These are phyloP conservation scores for Selenicereus undatus DNA, from an alignment of 148 eudicot genomes.

Conservation along the genomic window DNA sequence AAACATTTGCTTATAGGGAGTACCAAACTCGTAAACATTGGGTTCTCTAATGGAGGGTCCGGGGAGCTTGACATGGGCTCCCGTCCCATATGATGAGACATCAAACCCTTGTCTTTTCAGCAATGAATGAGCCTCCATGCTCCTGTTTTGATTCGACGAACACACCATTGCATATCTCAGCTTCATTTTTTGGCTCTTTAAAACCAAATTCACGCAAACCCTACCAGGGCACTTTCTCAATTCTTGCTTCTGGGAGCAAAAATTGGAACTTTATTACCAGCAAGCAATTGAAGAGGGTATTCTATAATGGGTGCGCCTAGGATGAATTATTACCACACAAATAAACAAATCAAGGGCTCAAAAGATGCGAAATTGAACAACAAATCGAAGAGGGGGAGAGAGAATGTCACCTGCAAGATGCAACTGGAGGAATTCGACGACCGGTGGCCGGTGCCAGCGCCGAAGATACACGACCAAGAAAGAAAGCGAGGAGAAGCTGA, in stretches of 20 bases:
- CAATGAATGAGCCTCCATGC: conserved; percentile 86
- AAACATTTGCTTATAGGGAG: conserved; percentile 90
- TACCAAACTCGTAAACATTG: conserved; percentile 87
- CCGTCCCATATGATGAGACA: conserved; percentile 86
- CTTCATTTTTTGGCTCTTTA: conserved; percentile 33
- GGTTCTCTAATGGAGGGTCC: conserved; percentile 94
- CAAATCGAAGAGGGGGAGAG: background rate
- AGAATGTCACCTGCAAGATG: background rate
- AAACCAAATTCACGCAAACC: background rate
- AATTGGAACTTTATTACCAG: background rate
- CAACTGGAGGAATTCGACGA: too few species aligned
- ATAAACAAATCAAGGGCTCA: background rate
- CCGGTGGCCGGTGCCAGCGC: background rate
- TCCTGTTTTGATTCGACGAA: conserved; percentile 91
- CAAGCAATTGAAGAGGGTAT: background rate
- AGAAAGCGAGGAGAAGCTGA: background rate
- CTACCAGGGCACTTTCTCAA: background rate
- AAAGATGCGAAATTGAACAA: background rate
- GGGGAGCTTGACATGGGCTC: conserved; percentile 89
- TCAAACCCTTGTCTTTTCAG: conserved; percentile 78
- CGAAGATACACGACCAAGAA: background rate
- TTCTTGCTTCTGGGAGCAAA: background rate
- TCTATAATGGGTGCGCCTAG: background rate
- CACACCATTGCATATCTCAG: conserved; percentile 87
- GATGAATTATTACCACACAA: background rate